Percentiles rank a stretch among this genome's conserved stretches.
Conservation (phyloP, 768 basidiomycete species). For the Termitomyces sp. region DNA sequence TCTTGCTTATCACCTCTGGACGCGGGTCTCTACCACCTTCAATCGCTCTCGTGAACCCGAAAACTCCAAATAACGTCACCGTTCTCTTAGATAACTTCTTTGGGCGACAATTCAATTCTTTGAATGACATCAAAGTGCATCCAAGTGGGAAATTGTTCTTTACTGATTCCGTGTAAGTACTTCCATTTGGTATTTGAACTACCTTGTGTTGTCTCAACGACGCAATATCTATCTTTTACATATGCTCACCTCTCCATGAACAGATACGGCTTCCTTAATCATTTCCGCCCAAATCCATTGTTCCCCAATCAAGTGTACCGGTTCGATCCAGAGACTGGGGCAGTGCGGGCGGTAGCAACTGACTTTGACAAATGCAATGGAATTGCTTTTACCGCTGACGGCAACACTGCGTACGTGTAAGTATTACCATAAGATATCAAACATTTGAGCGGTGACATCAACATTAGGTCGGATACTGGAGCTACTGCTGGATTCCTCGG, state of each 20-base stretch:
- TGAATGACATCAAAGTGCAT: conserved; percentile 77
- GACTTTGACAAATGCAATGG: conserved; percentile 75
- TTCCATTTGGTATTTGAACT: not conserved
- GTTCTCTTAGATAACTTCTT: conserved; percentile 76
- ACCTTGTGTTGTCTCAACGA: not conserved
- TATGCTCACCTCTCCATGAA: not conserved
- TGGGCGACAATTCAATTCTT: conserved; percentile 78
- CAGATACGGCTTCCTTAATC: conserved; percentile 62
- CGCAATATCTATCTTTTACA: not conserved
- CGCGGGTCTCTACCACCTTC: conserved; percentile 60
- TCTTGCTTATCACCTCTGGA: conserved; percentile 65
- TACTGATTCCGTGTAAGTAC: conserved; percentile 62
- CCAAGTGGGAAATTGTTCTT: conserved; percentile 72
- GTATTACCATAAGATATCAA: not conserved
- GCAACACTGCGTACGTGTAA: conserved; percentile 62
- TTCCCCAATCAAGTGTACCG: conserved; percentile 78
- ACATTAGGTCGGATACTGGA: conserved; percentile 48
- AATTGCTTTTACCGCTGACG: conserved; percentile 66
- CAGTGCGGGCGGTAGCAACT: conserved; percentile 70
- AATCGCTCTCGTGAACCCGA: conserved; percentile 62
- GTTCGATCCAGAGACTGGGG: conserved; percentile 61
- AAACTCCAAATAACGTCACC: conserved; percentile 60
- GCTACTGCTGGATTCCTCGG: conserved; percentile 39
- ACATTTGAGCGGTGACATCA: not conserved
- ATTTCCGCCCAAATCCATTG: conserved; percentile 63